Evolutionary conservation across 140 eudicot species (phyloP).

Genomic region (Cichorium intybus): DNA sequence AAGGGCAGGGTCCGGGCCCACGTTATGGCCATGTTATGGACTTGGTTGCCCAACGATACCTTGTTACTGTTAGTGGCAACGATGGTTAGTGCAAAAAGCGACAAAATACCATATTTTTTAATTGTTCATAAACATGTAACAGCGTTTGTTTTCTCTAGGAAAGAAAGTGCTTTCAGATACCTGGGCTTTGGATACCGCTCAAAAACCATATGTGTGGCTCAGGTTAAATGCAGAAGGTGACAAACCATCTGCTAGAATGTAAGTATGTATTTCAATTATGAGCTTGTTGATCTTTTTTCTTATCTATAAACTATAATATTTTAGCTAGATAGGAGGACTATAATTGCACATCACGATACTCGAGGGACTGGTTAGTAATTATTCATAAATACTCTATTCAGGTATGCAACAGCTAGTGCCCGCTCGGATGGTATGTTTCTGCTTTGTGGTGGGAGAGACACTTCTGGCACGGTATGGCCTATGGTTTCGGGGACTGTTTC

Average conservation of each 20-base stretch:
- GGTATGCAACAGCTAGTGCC: slow-evolving; percentile 94
- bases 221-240: slow-evolving; percentile 80
- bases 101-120: neutral
- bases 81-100: slow-evolving; percentile 58
- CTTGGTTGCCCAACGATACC: slow-evolving; percentile 80
- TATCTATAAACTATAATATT: neutral
- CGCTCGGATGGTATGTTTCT: slow-evolving; percentile 95
- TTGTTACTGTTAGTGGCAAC: slow-evolving; percentile 79
- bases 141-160: slow-evolving; percentile 42
- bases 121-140: slow-evolving; percentile 8
- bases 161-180: slow-evolving; percentile 84
- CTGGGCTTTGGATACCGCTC: slow-evolving; percentile 95
- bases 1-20: slow-evolving; percentile 95
- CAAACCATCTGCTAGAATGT: slow-evolving; percentile 95
- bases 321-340: neutral
- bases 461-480: slow-evolving; percentile 71
- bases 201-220: slow-evolving; percentile 85
- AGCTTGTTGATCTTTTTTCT: neutral
- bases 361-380: neutral
- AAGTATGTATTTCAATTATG: slow-evolving; percentile 38
- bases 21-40: slow-evolving; percentile 96
- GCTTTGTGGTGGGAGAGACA: slow-evolving; percentile 96
- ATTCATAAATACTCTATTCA: slow-evolving; percentile 18
- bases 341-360: neutral
- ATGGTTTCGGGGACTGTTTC: slow-evolving; percentile 14